A percentile compares a stretch with the other conserved stretches of the same genome.
phyloP scores from a whole-genome alignment of 495 filamentous ascomycete species.

The Beverwykella pulmonaria region DNA sequence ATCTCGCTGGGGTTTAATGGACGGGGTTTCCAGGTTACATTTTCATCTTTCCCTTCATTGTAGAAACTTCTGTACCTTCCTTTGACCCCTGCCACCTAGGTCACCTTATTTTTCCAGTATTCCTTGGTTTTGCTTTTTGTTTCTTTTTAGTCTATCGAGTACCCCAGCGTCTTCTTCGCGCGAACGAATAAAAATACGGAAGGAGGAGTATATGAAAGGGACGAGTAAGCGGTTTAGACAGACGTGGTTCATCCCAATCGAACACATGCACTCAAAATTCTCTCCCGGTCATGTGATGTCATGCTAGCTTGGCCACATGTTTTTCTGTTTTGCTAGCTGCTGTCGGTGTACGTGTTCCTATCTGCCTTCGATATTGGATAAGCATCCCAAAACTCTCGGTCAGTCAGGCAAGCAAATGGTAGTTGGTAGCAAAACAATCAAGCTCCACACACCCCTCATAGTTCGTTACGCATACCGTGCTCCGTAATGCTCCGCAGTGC shows the following conservation, averaged over 20 bases:
- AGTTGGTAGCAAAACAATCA: no score
- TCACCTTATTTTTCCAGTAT: not conserved
- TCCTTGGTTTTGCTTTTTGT: not conserved
- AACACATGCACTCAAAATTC: not conserved
- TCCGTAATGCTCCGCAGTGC: not conserved
- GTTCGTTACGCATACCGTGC: no score
- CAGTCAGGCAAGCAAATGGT: no score
- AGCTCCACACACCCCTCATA: no score
- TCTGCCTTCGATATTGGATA: no score
- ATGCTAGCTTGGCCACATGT: not conserved
- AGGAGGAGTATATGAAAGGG: not conserved
- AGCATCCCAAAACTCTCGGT: no score
- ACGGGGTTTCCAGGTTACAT: not conserved
- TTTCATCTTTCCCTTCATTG: slow-evolving; percentile 13
- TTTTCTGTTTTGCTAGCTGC: not conserved
- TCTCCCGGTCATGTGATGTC: no score
- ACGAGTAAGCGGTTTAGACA: slow-evolving; percentile 1
- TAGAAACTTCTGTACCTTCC: slow-evolving; percentile 25
- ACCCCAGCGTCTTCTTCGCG: not conserved
- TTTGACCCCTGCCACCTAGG: slow-evolving; percentile 1
- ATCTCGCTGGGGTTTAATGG: slow-evolving; percentile 12
- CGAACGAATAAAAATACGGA: not conserved
- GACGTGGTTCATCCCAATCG: slow-evolving; percentile 11
- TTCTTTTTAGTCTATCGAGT: not conserved
- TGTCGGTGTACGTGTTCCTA: no score